Base-by-base conservation (phyloP, 805 yeast species). In the Starmerella riodocensis region DNA sequence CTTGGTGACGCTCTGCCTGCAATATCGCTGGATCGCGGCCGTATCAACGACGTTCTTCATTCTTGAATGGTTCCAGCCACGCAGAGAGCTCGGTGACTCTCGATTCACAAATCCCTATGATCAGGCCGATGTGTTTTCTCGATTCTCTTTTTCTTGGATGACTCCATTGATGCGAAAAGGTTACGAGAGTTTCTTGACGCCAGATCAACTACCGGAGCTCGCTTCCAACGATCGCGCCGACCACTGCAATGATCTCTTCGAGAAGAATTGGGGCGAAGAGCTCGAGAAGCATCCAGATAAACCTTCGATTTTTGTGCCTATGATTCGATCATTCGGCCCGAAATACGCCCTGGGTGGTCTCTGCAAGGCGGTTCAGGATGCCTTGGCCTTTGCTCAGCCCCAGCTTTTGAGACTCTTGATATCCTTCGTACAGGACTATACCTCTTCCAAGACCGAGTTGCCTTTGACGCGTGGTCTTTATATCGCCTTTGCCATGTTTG, bases 81-180 rank as follows among this genome's bases (percentile, higher is more conserved):
- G 60, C 11, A 63, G 67, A 17, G 44, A 65, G 36, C 53, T 62
- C 8, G 50, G 50, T 43, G 60, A 64, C 46, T 41, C 42, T 30
- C 55, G 56, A 36, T 41, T 32, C 35, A 49, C 47, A 31, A 54
- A 56, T 32, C 79, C 77, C 1, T 60, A 64, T 30, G 77, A 73
- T 29, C 57, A 56, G 39, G 81, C 84, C 11, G 76, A 86, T 55
- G 62, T 85, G 13, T 73, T 88, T 47, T 78, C 93, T 2, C 65
- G 71, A 37, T 63, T 88, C 37, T 77, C 93, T 0, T 88, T 91
- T 57, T 63, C 76, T 21, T 91, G 98, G 97, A 83, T 91, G 93
- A 75, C 84, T 17, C 74, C 71, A 1, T 63, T 91, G 52, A 83
- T 91, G 77, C 71, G 63, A 49, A 72, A 72, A 38, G 97, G 97